Base-by-base conservation (phyloP, 495 filamentous ascomycete species). In the Penicillium argentinense region DNA sequence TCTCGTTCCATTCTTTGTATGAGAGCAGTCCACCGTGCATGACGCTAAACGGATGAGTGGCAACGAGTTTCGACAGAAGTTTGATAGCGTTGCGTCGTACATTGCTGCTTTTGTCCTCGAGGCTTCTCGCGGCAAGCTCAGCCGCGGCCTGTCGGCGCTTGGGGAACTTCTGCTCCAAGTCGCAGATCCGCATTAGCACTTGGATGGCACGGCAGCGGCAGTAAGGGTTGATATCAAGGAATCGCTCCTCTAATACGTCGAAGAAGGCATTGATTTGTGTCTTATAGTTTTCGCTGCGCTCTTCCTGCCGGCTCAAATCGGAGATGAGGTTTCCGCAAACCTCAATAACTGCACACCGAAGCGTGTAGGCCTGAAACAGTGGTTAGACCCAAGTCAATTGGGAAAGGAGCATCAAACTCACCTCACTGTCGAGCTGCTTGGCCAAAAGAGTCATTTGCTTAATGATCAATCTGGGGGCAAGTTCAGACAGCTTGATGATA, bases 101-200 rank as follows among this genome's bases (percentile, higher is more conserved):
- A 62, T 97, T 92, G 63, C 95, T 97, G 66, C 93, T 97, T 72
- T 95, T 99, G 69, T 99, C 93, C 64, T 96, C 88, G 17, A 99
- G 73, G 59, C 91, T 96, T 53, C 87, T 78, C 28, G 87, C 81
- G 5, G 93, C 91, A 9, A 97, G 70, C 56, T 95, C 88, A 12
- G 95, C 87, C 1, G 83, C 90, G 48, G 78, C 82, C 66, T 96
- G 91, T 49, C 93, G 76, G 27, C 91, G 80, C 71, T 97, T 96
- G 13, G 89, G 89, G 60, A 93, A 97, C 59, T 97, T 99, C 39
- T 89, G 87, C 33, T 96, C 88, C 22, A 98, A 75, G 22, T 96
- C 89, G 56, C 91, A 96, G 3, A 99, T 78, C 49, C 86, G 92
- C 69, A 88, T 80, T 58, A 89, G 96, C 4, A 97, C 92, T 56